Evolutionary conservation across 2,329 filamentous ascomycete genomes (phyloP), one percentile per base, ranked within the genome.

Genomic region (Escovopsis sp.): DNA sequence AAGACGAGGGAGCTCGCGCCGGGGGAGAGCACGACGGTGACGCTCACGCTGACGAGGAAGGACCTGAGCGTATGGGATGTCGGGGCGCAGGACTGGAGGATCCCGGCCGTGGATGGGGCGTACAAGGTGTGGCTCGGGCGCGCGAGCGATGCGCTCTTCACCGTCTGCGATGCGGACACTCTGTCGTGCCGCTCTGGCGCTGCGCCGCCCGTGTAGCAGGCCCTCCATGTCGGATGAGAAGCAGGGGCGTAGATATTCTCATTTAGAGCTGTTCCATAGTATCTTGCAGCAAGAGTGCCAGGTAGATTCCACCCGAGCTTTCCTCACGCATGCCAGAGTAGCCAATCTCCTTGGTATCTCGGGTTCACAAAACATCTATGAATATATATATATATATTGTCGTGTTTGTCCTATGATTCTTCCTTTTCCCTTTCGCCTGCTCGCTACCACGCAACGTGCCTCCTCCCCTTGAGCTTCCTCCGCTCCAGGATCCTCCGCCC

Each of bases 31-130:
- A 59, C 60, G 44, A 68, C 60, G 0, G 70, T 85, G 0, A 65
- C 67, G 18, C 67, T 86, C 51, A 61, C 64, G 1, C 51, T 86
- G 43, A 82, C 72, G 6, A 70, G 82, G 44, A 74, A 80, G 51
- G 82, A 86, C 54, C 44, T 86, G 43, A 85, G 81, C 49, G 80
- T 83, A 38, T 86, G 82, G 82, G 80, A 82, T 54, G 70, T 75
- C 0, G 59, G 64, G 6, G 56, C 63, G 35, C 80, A 85, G 62
- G 84, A 85, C 49, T 87, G 82, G 82, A 68, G 76, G 2, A 56
- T 70, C 8, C 64, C 63, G 5, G 52, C 47, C 1, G 53, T 60
- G 1, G 53, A 60, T 30, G 63, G 62, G 2, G 49, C 44, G 18
- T 66, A 64, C 36, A 60, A 53, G 43, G 48, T 66, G 6, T 66